phyloP scores from a whole-genome alignment of 148 eudicot genomes.

The Agrostemma githago region DNA sequence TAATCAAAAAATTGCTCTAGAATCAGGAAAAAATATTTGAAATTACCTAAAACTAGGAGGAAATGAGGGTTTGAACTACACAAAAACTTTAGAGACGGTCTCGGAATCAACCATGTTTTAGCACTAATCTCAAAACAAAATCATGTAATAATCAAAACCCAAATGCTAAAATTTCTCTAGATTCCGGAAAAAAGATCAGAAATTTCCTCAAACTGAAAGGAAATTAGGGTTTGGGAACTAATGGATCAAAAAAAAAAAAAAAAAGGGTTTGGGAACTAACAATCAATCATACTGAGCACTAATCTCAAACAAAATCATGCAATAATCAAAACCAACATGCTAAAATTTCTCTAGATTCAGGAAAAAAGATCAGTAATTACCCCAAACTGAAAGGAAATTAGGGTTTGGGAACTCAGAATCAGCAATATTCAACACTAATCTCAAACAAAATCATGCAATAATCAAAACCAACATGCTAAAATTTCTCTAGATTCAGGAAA shows the following conservation, averaged over 20 bases:
- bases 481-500: constrained; percentile 2
- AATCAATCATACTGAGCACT: too few species aligned
- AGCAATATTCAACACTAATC: background rate
- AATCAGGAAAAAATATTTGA: too few species aligned
- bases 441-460: too few species aligned
- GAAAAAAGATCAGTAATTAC: constrained; percentile 11
- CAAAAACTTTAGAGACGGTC: too few species aligned
- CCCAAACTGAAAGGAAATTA: constrained; percentile 11
- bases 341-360: constrained; percentile 7
- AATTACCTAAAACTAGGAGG: too few species aligned
- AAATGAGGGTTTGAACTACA: too few species aligned
- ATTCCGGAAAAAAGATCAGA: too few species aligned
- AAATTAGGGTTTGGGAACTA: background rate
- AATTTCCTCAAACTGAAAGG: constrained; percentile 16
- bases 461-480: constrained; percentile 20
- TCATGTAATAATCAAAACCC: background rate
- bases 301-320: background rate
- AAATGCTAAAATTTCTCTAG: background rate
- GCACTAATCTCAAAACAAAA: constrained; percentile 8
- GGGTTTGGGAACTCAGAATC: background rate
- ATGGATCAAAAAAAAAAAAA: too few species aligned
- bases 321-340: constrained; percentile 23
- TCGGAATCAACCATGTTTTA: background rate
- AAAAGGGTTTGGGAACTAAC: too few species aligned
- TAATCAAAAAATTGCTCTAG: too few species aligned